These are phyloP conservation scores for Triangularia setosa DNA, from an alignment of 2,329 filamentous ascomycete genomes.

Conservation along the genomic window DNA sequence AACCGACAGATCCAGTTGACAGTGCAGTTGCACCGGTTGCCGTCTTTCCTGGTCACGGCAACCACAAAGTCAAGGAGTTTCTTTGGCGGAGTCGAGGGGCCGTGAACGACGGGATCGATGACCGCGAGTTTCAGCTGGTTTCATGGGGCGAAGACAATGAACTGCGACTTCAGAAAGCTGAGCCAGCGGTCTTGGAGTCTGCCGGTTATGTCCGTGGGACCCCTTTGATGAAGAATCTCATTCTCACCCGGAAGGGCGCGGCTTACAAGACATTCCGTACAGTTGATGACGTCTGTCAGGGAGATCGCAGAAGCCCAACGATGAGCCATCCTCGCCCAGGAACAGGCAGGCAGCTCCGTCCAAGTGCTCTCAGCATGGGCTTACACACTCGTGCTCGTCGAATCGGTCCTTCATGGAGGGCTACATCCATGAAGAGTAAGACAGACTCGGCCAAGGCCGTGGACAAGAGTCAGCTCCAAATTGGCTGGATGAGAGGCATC, in stretches of 20 bases:
- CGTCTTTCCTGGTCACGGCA: slow-evolving; percentile 58
- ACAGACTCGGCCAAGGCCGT: slow-evolving; percentile 37
- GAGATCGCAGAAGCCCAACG: slow-evolving; percentile 56
- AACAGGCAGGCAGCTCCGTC: slow-evolving; percentile 41
- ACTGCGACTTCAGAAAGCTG: slow-evolving; percentile 71
- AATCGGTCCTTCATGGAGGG: slow-evolving; percentile 46
- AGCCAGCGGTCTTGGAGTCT: slow-evolving; percentile 58
- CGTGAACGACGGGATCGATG: slow-evolving; percentile 65
- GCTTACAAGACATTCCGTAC: slow-evolving; percentile 81
- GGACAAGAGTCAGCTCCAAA: slow-evolving; percentile 53
- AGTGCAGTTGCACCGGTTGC: slow-evolving; percentile 47
- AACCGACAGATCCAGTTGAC: slow-evolving; percentile 43
- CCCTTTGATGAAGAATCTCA: slow-evolving; percentile 59
- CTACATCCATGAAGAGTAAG: slow-evolving; percentile 57
- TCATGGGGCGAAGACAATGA: slow-evolving; percentile 89
- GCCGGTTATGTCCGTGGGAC: slow-evolving; percentile 72
- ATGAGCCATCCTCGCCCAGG: slow-evolving; percentile 58
- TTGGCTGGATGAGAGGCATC: slow-evolving; percentile 68
- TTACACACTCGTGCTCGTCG: slow-evolving; percentile 38
- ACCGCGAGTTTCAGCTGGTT: slow-evolving; percentile 87
- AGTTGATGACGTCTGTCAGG: slow-evolving; percentile 54
- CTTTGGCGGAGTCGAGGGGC: slow-evolving; percentile 77
- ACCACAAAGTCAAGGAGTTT: slow-evolving; percentile 80
- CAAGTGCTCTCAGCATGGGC: slow-evolving; percentile 35
- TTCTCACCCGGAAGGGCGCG: slow-evolving; percentile 77